Evolutionary conservation across 306 rosid genomes (phyloP).

Genomic region (Morella rubra): DNA sequence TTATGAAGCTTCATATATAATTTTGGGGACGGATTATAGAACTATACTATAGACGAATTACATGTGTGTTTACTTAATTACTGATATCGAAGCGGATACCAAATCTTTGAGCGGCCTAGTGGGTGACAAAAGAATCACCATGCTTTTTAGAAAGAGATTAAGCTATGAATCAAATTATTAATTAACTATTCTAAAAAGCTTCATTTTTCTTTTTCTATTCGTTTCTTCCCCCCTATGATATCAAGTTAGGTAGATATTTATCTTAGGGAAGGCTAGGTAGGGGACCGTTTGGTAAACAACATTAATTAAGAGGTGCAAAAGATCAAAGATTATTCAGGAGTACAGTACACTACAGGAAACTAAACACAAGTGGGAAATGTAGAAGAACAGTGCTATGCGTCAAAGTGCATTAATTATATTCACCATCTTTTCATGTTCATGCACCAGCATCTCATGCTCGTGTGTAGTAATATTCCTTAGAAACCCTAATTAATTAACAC

Average conservation of each 20-base stretch:
- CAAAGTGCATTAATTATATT: not conserved
- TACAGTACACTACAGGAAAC: not conserved
- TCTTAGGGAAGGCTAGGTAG: not conserved
- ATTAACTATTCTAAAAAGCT: not conserved
- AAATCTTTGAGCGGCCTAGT: conserved; percentile 32
- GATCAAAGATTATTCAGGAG: not conserved
- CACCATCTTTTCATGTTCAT: not conserved
- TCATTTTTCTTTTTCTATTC: too few species aligned
- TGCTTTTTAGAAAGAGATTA: conserved; percentile 29
- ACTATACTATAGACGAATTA: not conserved
- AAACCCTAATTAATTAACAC: too few species aligned
- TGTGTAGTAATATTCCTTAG: too few species aligned
- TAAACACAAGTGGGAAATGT: not conserved
- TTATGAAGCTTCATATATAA: not conserved
- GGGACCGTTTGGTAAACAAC: not conserved
- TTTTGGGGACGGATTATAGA: conserved; percentile 4
- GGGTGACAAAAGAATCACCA: conserved; percentile 41
- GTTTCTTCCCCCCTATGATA: not conserved
- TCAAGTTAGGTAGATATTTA: not conserved
- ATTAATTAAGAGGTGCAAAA: not conserved
- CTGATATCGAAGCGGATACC: conserved; percentile 40
- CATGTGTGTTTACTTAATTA: conserved; percentile 25
- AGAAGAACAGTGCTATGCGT: not conserved
- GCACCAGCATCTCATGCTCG: not conserved
- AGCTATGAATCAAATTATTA: conserved; percentile 21